Evolutionary conservation across 2,329 filamentous ascomycete genomes (phyloP), one percentile per base, ranked within the genome.

Genomic region (Botryotinia calthae): DNA sequence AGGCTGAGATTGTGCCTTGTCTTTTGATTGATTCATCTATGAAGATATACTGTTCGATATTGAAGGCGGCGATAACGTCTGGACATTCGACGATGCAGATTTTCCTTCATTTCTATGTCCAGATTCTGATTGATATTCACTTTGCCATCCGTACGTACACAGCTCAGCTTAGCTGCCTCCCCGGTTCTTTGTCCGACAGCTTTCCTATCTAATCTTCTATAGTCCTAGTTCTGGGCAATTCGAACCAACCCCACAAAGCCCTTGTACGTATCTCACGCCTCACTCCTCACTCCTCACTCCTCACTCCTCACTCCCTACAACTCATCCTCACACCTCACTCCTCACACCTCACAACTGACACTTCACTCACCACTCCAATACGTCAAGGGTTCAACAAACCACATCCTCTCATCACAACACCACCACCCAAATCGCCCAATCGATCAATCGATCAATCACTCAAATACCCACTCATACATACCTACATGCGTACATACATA

Each of bases 1-100:
- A 66, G 63, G 63, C 63, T 66, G 63, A 66, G 12, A 51, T 66
- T 51, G 34, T 51, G 63, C 44, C 63, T 66, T 66, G 63, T 56
- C n/a, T 28, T 56, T 7, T 37, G 37, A 8, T 37, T 18, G n/a
- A 56, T 56, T 56, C n/a, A 31, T 56, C 31, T n/a, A 54, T 54
- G 1, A 54, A n/a, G 51, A 16, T 54, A 28, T 54, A 54, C 51
- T 54, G 28, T 28, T 16, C 4, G n/a, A 28, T 18, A 28, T n/a
- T 54, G n/a, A 28, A 9, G 51, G 14, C 8, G 28, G 51, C 6
- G 51, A 18, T 54, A 37, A 37, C 37, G 7, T 37, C 8, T 9
- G 1, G 37, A 37, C 1, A 37, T 9, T 37, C 37, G 37, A 37
- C 37, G 37, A 9, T 37, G 8, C 8, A 37, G 37, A 37, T 37